Conservation (phyloP, 2,329 filamentous ascomycete genomes). For the Dothistroma pini region DNA sequence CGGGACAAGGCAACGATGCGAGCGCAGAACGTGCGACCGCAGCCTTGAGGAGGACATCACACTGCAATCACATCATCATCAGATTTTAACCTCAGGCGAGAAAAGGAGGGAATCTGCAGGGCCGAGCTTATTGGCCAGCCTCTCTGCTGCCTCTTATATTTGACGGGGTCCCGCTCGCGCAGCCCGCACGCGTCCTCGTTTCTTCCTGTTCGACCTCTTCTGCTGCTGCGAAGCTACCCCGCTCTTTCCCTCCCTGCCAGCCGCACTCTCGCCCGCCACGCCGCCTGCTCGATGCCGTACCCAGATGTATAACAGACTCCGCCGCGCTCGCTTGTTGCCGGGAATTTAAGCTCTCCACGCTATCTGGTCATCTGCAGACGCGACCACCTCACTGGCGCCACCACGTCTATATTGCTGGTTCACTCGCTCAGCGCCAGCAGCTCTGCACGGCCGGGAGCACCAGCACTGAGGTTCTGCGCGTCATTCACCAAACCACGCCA, state of each 20-base stretch:
- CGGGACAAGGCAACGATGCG: neutral
- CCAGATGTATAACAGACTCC: neutral
- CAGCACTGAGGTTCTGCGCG: neutral
- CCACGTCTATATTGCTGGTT: neutral
- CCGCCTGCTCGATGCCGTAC: neutral
- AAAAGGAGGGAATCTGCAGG: neutral
- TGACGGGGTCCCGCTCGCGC: neutral
- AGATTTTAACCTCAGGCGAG: neutral
- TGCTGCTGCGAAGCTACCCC: slow-evolving; percentile 3
- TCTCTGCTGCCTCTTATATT: neutral
- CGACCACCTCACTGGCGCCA: neutral
- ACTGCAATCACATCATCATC: neutral
- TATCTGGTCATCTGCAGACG: neutral
- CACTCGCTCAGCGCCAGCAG: neutral
- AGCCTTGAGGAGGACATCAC: neutral
- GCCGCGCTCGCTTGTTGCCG: neutral
- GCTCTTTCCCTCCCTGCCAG: neutral
- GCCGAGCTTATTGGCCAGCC: neutral
- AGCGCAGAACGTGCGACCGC: neutral
- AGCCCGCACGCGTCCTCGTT: neutral
- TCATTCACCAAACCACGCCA: neutral
- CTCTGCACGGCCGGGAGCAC: neutral
- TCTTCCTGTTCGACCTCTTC: neutral
- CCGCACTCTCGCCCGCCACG: neutral
- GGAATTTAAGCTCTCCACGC: neutral